Conservation (phyloP, 306 rosid species). For the Clitoria ternatea region DNA sequence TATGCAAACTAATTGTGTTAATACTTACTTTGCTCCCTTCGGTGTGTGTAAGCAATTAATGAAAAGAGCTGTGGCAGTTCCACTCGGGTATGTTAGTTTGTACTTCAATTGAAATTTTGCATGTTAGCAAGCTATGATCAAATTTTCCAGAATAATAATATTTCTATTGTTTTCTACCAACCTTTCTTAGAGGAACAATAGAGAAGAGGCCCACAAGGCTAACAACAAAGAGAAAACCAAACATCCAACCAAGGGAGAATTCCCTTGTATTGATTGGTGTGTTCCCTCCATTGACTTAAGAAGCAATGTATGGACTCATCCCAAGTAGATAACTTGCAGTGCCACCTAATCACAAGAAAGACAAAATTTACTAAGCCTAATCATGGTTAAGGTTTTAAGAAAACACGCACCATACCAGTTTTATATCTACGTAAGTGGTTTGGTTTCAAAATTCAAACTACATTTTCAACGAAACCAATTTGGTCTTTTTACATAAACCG, state of each 20-base stretch:
- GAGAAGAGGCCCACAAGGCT: slow-evolving; percentile 77
- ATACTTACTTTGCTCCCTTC: slow-evolving; percentile 64
- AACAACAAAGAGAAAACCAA: slow-evolving; percentile 61
- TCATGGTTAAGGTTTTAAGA: too few relatives aligned
- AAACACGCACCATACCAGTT: too few relatives aligned
- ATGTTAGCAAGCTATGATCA: neutral
- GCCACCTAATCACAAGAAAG: slow-evolving; percentile 45
- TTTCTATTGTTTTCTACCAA: neutral
- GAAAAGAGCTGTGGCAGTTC: slow-evolving; percentile 83
- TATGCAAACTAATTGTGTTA: neutral
- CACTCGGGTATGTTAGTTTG: slow-evolving; percentile 77
- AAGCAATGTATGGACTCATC: slow-evolving; percentile 63
- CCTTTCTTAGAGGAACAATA: slow-evolving; percentile 76
- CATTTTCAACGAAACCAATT: too few relatives aligned
- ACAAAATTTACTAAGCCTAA: too few relatives aligned
- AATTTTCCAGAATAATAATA: neutral
- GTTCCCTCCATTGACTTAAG: slow-evolving; percentile 46
- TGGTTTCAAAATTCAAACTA: too few relatives aligned
- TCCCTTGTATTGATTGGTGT: slow-evolving; percentile 50
- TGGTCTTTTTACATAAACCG: too few relatives aligned
- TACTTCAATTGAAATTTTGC: slow-evolving; percentile 38
- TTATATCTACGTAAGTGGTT: too few relatives aligned
- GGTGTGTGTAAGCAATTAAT: slow-evolving; percentile 84
- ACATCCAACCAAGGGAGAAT: slow-evolving; percentile 65
- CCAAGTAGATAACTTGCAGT: slow-evolving; percentile 69